These are phyloP conservation scores for Pyrus communis DNA, from an alignment of 306 rosid species.

Conservation along the genomic window DNA sequence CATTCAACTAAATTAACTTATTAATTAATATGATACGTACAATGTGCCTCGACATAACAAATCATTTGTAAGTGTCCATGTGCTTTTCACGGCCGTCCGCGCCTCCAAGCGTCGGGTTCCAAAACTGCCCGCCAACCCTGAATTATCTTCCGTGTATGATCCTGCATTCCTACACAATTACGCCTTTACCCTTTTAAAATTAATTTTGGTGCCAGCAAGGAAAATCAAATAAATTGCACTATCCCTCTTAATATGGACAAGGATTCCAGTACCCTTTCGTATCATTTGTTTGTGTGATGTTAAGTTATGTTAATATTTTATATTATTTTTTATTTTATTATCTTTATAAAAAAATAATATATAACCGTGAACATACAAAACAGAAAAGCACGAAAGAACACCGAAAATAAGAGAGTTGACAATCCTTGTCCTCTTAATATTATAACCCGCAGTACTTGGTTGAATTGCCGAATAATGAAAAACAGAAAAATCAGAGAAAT, in stretches of 20 bases:
- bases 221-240: background rate
- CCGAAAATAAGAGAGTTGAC: no score
- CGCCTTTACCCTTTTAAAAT: background rate
- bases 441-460: background rate
- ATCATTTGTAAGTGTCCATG: background rate
- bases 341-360: no score
- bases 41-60: no score
- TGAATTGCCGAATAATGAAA: background rate
- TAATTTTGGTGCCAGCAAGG: no score
- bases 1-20: no score
- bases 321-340: no score
- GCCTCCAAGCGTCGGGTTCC: background rate
- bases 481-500: background rate
- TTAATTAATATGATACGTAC: no score
- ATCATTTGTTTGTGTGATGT: no score
- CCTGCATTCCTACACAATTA: background rate
- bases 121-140: background rate
- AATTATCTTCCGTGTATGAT: background rate
- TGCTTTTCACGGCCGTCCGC: background rate
- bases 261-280: no score
- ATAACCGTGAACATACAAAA: no score
- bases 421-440: background rate
- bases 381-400: no score
- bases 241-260: background rate
- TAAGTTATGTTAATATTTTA: no score